A percentile compares a stretch with the other conserved stretches of the same genome.
These are phyloP conservation scores for Lanmaoa rubissima DNA, from an alignment of 768 basidiomycete genomes.

Conservation along the genomic window DNA sequence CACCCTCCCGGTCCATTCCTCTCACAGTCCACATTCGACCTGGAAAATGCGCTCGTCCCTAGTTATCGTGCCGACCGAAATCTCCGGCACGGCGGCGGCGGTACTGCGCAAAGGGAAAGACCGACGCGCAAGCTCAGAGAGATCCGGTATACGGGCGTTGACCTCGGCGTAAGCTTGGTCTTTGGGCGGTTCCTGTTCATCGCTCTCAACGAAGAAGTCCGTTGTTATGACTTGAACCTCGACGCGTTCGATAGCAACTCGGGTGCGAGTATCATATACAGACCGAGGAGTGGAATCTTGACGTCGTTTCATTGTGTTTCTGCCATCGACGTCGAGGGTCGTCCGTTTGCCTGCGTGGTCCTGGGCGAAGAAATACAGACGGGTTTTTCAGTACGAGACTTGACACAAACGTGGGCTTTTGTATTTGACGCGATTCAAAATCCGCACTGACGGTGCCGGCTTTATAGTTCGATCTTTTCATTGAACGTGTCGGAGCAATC, in stretches of 20 bases:
- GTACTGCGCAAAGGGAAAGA: not conserved
- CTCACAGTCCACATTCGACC: slow-evolving; percentile 10
- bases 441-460: not conserved
- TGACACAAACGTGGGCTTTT: slow-evolving; percentile 2
- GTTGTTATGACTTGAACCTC: slow-evolving; percentile 13
- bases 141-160: slow-evolving; percentile 7
- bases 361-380: not conserved
- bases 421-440: not conserved
- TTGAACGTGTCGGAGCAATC: slow-evolving; percentile 1
- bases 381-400: not conserved
- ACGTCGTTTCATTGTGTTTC: slow-evolving; percentile 8
- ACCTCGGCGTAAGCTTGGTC: slow-evolving; percentile 3
- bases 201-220: slow-evolving; percentile 12
- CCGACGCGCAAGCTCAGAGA: not conserved
- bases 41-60: slow-evolving; percentile 15
- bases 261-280: slow-evolving; percentile 9
- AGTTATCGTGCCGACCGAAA: slow-evolving; percentile 10
- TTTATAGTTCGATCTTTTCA: slow-evolving; percentile 7
- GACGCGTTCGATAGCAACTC: not conserved
- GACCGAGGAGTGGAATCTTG: not conserved
- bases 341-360: slow-evolving; percentile 16
- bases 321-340: slow-evolving; percentile 10
- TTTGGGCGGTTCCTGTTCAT: slow-evolving; percentile 17
- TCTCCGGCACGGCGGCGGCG: not conserved
- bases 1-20: slow-evolving; percentile 18